These are phyloP conservation scores for Phytophthora idaei DNA, from an alignment of 352 stramenopile genomes.

Conservation along the genomic window DNA sequence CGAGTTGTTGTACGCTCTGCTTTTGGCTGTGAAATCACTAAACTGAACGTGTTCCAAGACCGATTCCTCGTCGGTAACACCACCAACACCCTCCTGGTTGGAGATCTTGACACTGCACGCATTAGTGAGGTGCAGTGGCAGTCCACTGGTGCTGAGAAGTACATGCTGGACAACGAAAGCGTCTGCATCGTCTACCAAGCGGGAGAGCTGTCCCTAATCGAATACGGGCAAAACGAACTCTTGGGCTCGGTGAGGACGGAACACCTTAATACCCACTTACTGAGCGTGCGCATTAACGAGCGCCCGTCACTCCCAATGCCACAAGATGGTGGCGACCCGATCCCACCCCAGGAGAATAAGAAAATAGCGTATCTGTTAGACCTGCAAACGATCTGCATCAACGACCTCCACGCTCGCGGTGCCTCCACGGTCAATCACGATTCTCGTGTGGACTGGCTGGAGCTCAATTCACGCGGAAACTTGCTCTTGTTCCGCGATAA, in stretches of 20 bases:
- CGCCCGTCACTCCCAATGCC: slow-evolving; percentile 39
- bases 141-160: slow-evolving; percentile 90
- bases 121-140: slow-evolving; percentile 94
- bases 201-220: slow-evolving; percentile 92
- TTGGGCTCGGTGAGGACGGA: slow-evolving; percentile 91
- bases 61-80: slow-evolving; percentile 92
- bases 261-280: slow-evolving; percentile 90
- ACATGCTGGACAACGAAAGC: slow-evolving; percentile 94
- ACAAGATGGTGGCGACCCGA: slow-evolving; percentile 31
- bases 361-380: slow-evolving; percentile 95
- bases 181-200: slow-evolving; percentile 92
- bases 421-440: slow-evolving; percentile 93
- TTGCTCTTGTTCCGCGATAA: slow-evolving; percentile 95
- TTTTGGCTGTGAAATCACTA: slow-evolving; percentile 93
- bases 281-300: slow-evolving; percentile 95
- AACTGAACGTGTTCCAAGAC: slow-evolving; percentile 96
- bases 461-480: slow-evolving; percentile 92
- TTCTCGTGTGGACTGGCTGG: slow-evolving; percentile 93
- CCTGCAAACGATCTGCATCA: slow-evolving; percentile 92
- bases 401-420: slow-evolving; percentile 77
- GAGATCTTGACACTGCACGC: slow-evolving; percentile 91
- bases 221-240: slow-evolving; percentile 95
- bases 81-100: slow-evolving; percentile 91
- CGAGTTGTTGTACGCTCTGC: slow-evolving; percentile 89
- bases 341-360: slow-evolving; percentile 82